Conservation (phyloP, 2,329 filamentous ascomycete species). For the Basipetospora chlamydospora region DNA sequence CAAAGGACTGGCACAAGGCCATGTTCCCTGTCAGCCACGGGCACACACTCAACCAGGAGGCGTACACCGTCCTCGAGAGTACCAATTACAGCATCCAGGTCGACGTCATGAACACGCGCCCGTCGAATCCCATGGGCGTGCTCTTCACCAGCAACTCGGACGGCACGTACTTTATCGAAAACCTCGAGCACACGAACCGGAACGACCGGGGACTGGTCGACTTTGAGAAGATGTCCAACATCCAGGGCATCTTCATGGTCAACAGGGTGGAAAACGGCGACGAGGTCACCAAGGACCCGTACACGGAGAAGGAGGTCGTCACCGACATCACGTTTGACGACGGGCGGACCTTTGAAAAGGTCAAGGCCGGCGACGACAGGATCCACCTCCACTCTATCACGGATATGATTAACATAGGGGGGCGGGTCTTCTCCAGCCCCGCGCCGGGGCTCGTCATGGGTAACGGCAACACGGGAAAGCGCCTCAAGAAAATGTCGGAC, state of each 20-base stretch:
- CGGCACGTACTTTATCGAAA: constrained; percentile 87
- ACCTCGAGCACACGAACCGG: constrained; percentile 84
- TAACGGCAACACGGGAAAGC: constrained; percentile 74
- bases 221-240: constrained; percentile 83
- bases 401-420: constrained; percentile 63
- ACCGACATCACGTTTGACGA: constrained; percentile 92
- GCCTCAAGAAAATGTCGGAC: constrained; percentile 54
- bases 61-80: constrained; percentile 87
- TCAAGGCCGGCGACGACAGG: constrained; percentile 52
- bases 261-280: constrained; percentile 82
- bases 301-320: constrained; percentile 49
- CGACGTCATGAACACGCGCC: constrained; percentile 64
- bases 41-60: constrained; percentile 54
- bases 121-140: constrained; percentile 61
- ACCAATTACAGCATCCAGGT: constrained; percentile 97
- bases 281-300: constrained; percentile 42
- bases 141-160: constrained; percentile 96
- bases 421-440: constrained; percentile 82
- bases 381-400: constrained; percentile 91
- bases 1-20: constrained; percentile 76
- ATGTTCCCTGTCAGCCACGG: constrained; percentile 74
- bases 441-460: constrained; percentile 91
- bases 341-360: constrained; percentile 64
- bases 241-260: constrained; percentile 83
- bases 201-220: constrained; percentile 65